Evolutionary conservation across 805 yeast species (phyloP), one percentile per base, ranked within the genome.

Genomic region (Wickerhamiella hasegawae): DNA sequence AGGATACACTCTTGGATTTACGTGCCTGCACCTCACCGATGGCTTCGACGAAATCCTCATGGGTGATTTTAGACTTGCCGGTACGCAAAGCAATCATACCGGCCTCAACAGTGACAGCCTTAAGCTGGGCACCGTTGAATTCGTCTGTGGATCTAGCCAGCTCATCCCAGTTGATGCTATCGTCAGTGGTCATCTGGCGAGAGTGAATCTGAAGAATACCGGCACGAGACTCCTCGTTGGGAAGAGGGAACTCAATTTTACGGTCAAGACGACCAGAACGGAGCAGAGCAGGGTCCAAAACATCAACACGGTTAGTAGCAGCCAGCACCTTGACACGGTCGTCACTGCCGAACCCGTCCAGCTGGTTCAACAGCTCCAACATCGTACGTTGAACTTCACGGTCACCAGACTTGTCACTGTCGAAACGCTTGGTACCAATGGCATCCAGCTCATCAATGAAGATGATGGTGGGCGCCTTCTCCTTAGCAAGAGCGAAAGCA

Each of bases 71-170:
- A 29, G 78, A 71, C 60, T 90, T 94, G 14, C 94, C 96, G 49
- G 82, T 83, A 62, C 98, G 74, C 54, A 90, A 67, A 2, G 98
- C 99, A 60, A 90, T 90, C 99, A 90, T 90, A 54, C 99, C 99
- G 5, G 99, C 98, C 59, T 90, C 99, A 17, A 90, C 98, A 5
- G 96, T 85, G 29, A 90, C 99, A 2, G 98, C 98, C 63, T 90
- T 90, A 55, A 90, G 67, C 61, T 90, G 98, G 1, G 99, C 99
- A 54, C 99, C 99, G 53, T 90, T 90, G 59, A 90, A 90, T 60
- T 90, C 99, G 58, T 90, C 98, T 0, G 98, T 90, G 5, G 94
- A 81, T 55, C 98, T 72, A 3, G 99, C 97, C 54, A 90, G 71
- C 63, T 90, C 98, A 58, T 84, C 81, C 98, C 98, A 90, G 62